Base-by-base conservation (phyloP, 2,329 filamentous ascomycete genomes). In the Hortaea werneckii region DNA sequence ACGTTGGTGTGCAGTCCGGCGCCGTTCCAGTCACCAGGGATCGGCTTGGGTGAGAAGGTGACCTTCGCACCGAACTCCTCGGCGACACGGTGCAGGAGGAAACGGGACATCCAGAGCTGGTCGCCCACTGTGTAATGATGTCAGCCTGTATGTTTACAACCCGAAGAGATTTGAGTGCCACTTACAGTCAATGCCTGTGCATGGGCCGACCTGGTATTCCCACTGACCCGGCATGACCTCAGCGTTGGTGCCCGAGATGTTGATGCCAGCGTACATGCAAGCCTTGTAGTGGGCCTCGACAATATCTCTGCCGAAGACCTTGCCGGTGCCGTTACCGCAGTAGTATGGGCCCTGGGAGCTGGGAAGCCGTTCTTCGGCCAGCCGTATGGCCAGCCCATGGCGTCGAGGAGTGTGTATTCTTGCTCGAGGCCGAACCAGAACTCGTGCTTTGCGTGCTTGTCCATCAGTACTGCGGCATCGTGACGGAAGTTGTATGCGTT, bases 401-500 rank as follows among this genome's bases (percentile, higher is more conserved):
- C 72, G 64, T 90, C 89, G 58, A 96, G 83, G 40, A 94, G 82
- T 50, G 87, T 96, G 79, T 96, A 96, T 71, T 96, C 90, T 68
- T 96, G 90, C 68, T 95, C 90, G 12, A 98, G 82, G 71, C 92
- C 92, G 71, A 96, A 98, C 92, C 90, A 96, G 64, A 92, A 89
- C 67, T 85, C 77, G 61, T 90, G 83, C 47, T 80, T 75, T 67
- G 82, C 82, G 69, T 95, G 82, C 53, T 82, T 78, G 69, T 92
- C 81, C 87, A 96, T 94, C 61, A 95, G 76, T 69, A 92, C 84
- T 65, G 80, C 80, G 63, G 82, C 85, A 64, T 96, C 90, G 67
- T 95, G 85, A 58, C 92, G 87, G 82, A 83, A 86, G 84, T 98
- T 98, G 84, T 80, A 96, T 72, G 94, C 89, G 82, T 96, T 98